phyloP scores from a whole-genome alignment of 768 basidiomycete genomes.

The Leccinum boreale region DNA sequence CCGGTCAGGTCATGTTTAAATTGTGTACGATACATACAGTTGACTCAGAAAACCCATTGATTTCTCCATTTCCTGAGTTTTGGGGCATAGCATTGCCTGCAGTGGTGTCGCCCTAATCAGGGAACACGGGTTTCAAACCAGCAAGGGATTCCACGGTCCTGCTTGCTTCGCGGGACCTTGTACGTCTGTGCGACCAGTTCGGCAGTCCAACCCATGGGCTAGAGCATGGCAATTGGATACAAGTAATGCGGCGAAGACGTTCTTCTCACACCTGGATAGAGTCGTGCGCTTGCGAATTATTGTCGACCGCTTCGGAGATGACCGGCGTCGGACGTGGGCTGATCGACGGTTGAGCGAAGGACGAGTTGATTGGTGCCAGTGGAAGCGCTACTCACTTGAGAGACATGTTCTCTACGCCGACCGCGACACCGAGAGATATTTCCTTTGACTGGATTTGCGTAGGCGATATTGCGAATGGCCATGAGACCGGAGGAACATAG shows the following conservation, averaged over 20 bases:
- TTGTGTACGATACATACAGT: neutral
- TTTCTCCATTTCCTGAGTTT: no score
- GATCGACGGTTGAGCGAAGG: constrained; percentile 2
- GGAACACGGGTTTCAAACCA: no score
- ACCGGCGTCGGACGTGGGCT: constrained; percentile 76
- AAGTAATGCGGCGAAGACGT: neutral
- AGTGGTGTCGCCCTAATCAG: no score
- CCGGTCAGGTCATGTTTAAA: neutral
- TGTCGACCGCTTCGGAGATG: constrained; percentile 55
- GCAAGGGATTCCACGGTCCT: constrained; percentile 63
- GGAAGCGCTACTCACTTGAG: constrained; percentile 50
- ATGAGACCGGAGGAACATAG: constrained; percentile 93
- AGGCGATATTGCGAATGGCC: constrained; percentile 86
- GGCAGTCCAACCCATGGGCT: constrained; percentile 96
- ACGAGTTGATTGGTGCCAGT: neutral
- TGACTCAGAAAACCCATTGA: no score
- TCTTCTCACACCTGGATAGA: constrained; percentile 53
- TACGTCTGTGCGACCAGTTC: constrained; percentile 83
- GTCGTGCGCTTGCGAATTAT: constrained; percentile 67
- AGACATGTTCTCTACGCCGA: constrained; percentile 82
- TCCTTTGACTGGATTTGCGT: constrained; percentile 80
- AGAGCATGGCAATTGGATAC: neutral
- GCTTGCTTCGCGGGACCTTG: constrained; percentile 72
- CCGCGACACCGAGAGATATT: constrained; percentile 81
- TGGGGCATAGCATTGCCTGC: no score